Conservation (phyloP, 352 stramenopile species). For the Pythium volutum region DNA sequence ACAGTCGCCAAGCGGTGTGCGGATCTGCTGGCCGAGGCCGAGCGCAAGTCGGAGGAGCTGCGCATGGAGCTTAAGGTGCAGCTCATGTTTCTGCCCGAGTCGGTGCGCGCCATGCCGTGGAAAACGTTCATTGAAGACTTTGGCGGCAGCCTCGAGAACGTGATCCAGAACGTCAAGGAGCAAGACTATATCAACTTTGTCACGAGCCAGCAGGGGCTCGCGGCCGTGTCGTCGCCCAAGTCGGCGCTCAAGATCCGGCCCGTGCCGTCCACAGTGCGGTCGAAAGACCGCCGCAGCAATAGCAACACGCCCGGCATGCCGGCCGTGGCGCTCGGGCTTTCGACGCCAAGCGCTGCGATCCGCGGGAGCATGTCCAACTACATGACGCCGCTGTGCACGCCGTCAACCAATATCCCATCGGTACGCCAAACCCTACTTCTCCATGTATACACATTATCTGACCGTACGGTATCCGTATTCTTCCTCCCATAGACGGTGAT, state of each 20-base stretch:
- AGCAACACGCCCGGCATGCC: conserved; percentile 21
- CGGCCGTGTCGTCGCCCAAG: conserved; percentile 21
- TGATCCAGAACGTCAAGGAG: conserved; percentile 59
- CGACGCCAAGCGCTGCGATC: conserved; percentile 15
- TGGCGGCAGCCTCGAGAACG: conserved; percentile 65
- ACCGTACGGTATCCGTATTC: background rate
- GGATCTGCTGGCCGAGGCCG: conserved; percentile 45
- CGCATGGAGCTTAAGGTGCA: conserved; percentile 78
- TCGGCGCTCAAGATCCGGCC: conserved; percentile 31
- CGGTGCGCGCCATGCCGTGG: conserved; percentile 73
- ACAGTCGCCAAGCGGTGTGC: conserved; percentile 68
- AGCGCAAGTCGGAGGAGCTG: conserved; percentile 59
- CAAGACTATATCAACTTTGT: conserved; percentile 31
- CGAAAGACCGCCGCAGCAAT: conserved; percentile 27
- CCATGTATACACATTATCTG: too few species aligned
- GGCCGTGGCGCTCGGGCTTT: conserved; percentile 12
- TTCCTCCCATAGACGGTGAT: conserved; percentile 36
- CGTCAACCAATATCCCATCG: conserved; percentile 30
- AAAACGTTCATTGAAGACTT: conserved; percentile 82
- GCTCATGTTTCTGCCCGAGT: conserved; percentile 67
- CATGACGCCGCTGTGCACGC: conserved; percentile 22
- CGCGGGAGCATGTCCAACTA: conserved; percentile 26
- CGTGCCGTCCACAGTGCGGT: conserved; percentile 28
- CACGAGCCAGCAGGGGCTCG: conserved; percentile 24
- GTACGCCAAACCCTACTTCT: conserved; percentile 21